Evolutionary conservation across 1,284 basidiomycete genomes (phyloP), one percentile per base, ranked within the genome.

Genomic region (Malassezia nana): DNA sequence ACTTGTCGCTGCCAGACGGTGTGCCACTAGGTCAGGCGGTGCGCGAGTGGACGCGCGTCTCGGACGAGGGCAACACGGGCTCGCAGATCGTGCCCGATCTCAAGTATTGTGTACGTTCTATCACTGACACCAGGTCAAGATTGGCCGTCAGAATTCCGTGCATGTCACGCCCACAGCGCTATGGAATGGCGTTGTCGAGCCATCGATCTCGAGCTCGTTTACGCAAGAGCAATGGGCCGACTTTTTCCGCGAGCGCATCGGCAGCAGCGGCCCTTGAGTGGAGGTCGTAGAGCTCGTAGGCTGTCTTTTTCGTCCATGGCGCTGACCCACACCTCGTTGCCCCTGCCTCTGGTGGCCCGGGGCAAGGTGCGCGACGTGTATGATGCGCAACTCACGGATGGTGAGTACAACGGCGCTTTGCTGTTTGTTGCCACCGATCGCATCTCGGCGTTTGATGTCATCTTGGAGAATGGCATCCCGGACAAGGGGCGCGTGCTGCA

Each of bases 381-480:
- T 61, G 69, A 72, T 40, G 63, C 71, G 15, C 59, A 59, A 20
- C 39, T 69, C 28, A 55, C 48, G 12, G 20, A 62, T 1, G 62
- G 59, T n/a, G 50, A 62, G 15, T 59, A 60, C 39, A 50, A 50
- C 8, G 68, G 59, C n/a, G 62, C 70, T 18, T 54, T 74, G 35
- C 81, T 99, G 52, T 96, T 98, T 75, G 85, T 98, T 50, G 90
- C 92, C 6, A 87, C 88, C 13, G 94, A 98, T 77, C 81, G 94
- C 58, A 94, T 96, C 72, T 92, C 88, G 18, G 91, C 92, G 0
- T 98, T 89, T 77, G 92, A 99, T 79, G 86, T 96, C 59, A 85
- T 74, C 29, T 62, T 74, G 8, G 61, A 67, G 32, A 68, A 72
- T 45, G 91, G 89, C 16, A 89, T 96, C 55, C 89, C 92, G 13